phyloP scores from a whole-genome alignment of 1,139 yeast genomes.

The Lodderomyces metapsilosis region DNA sequence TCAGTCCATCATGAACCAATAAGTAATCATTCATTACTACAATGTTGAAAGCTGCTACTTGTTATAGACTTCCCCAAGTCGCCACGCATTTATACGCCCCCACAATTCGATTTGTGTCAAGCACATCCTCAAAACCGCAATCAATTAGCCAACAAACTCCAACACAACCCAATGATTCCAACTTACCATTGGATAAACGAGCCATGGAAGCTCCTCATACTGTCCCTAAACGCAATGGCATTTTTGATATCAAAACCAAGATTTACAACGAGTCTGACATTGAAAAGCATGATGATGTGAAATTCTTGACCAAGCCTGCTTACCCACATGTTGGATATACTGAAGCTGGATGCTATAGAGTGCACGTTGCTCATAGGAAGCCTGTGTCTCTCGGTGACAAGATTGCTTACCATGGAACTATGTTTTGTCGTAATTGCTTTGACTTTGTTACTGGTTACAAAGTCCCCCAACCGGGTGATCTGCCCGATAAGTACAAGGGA shows the following conservation, averaged over 20 bases:
- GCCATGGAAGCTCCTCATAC: background rate
- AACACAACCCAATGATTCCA: background rate
- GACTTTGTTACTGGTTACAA: constrained; percentile 68
- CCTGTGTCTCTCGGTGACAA: constrained; percentile 52
- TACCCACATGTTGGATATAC: constrained; percentile 59
- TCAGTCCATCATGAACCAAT: background rate
- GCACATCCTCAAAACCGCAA: constrained; percentile 1
- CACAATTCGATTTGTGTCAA: constrained; percentile 4
- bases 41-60: constrained; percentile 1
- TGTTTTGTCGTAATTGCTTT: constrained; percentile 47
- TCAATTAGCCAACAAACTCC: background rate
- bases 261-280: constrained; percentile 24
- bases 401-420: constrained; percentile 50
- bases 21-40: too few relatives aligned
- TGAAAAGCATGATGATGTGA: constrained; percentile 26
- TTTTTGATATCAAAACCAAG: constrained; percentile 29
- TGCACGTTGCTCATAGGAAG: constrained; percentile 52
- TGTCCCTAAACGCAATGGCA: constrained; percentile 2
- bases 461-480: constrained; percentile 39
- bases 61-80: constrained; percentile 1
- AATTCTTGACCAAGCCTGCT: constrained; percentile 42
- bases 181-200: background rate
- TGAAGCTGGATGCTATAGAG: constrained; percentile 44
- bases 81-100: background rate
- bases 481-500: constrained; percentile 36